Evolutionary conservation across 257 asterid genomes (phyloP).

Genomic region (Rauvolfia tetraphylla): DNA sequence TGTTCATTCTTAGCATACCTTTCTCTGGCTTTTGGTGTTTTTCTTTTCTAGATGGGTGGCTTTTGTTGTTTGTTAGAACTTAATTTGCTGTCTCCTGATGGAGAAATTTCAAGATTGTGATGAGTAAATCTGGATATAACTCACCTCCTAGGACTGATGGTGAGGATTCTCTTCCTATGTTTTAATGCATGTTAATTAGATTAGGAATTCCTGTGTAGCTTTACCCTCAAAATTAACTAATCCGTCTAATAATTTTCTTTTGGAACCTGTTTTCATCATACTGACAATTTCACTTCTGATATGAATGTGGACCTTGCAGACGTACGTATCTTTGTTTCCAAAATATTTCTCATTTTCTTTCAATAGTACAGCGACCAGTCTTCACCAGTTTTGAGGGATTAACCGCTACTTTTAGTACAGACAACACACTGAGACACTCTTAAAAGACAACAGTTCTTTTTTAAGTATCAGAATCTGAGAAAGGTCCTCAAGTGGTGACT

Average conservation of each 20-base stretch:
- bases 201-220: not conserved
- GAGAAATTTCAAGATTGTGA: not conserved
- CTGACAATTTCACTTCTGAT: not conserved
- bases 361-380: not conserved
- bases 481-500: not conserved
- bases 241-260: not conserved
- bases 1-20: constrained; percentile 4
- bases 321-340: not conserved
- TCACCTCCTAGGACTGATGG: not conserved
- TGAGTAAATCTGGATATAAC: not conserved
- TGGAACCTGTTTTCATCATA: not conserved
- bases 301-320: not conserved
- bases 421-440: not conserved
- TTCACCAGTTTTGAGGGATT: not conserved
- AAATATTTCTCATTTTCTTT: not conserved
- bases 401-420: not conserved
- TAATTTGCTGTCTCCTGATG: not conserved
- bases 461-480: not conserved
- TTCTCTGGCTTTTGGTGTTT: not conserved
- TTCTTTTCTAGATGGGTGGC: too few species aligned
- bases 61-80: too few species aligned
- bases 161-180: not conserved
- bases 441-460: not conserved
- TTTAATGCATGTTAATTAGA: not conserved
- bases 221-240: not conserved